Evolutionary conservation across 106 monocot species (phyloP).

Genomic region (Cymbidium sinense): DNA sequence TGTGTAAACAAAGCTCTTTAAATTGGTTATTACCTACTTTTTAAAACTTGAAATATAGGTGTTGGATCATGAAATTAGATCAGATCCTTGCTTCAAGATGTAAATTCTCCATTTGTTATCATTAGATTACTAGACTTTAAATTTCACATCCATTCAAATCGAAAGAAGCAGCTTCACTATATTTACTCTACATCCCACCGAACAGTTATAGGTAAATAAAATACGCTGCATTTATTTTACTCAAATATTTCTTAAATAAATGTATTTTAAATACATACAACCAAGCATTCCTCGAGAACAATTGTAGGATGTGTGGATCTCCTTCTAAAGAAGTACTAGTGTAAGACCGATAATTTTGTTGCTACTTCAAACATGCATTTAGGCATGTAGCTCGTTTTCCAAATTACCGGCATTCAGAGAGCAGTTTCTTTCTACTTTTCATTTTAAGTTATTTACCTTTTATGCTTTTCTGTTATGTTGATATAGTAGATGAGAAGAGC

Average conservation of each 20-base stretch:
- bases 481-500: neutral
- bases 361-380: neutral
- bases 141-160: neutral
- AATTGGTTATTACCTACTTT: too few species aligned
- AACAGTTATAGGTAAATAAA: neutral
- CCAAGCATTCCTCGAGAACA: neutral
- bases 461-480: neutral
- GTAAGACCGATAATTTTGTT: neutral
- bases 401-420: neutral
- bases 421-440: neutral
- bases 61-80: neutral
- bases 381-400: neutral
- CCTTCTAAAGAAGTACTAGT: neutral
- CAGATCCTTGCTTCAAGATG: neutral
- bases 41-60: neutral
- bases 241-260: neutral
- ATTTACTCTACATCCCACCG: neutral
- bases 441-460: neutral
- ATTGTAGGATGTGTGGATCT: constrained; percentile 1
- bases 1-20: too few species aligned
- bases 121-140: neutral
- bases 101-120: neutral
- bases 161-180: neutral
- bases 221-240: neutral
- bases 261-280: neutral